Percentiles rank a stretch among this genome's conserved stretches.
Evolutionary conservation across 306 rosid species (phyloP).

Genomic region (Vicia sativa): DNA sequence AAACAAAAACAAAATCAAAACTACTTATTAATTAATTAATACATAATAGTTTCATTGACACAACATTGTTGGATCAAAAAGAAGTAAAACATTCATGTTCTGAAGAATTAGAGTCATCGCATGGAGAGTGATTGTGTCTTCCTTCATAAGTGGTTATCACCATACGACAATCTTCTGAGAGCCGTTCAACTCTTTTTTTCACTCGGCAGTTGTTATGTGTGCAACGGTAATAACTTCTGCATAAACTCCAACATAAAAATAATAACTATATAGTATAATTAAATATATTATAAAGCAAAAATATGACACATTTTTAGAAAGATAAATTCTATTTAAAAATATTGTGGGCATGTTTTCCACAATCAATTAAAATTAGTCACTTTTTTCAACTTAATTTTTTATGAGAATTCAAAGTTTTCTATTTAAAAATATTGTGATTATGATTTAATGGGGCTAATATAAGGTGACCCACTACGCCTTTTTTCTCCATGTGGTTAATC

Average conservation of each 20-base stretch:
- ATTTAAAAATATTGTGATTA: too few species aligned
- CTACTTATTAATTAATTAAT: constrained; percentile 30
- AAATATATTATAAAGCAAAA: neutral
- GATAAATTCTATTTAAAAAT: too few species aligned
- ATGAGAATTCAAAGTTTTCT: too few species aligned
- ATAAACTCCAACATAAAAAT: constrained; percentile 9
- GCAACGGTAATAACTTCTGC: constrained; percentile 94
- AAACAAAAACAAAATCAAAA: constrained; percentile 7
- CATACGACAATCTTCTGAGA: constrained; percentile 98
- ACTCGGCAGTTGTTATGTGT: constrained; percentile 91
- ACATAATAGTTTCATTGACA: constrained; percentile 11
- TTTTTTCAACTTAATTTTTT: too few species aligned
- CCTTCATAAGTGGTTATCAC: constrained; percentile 99
- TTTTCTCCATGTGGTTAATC: too few species aligned
- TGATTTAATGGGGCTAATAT: too few species aligned
- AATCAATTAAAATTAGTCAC: too few species aligned
- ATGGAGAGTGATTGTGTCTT: constrained; percentile 94
- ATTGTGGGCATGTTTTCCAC: too few species aligned
- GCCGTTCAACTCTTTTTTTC: constrained; percentile 93
- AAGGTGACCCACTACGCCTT: too few species aligned
- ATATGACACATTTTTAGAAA: neutral
- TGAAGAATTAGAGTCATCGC: constrained; percentile 84
- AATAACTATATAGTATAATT: neutral
- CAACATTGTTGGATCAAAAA: constrained; percentile 45
- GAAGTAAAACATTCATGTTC: constrained; percentile 89